These are phyloP conservation scores for Oryza punctata DNA, from an alignment of 176 grass and related monocot genomes.

Conservation along the genomic window DNA sequence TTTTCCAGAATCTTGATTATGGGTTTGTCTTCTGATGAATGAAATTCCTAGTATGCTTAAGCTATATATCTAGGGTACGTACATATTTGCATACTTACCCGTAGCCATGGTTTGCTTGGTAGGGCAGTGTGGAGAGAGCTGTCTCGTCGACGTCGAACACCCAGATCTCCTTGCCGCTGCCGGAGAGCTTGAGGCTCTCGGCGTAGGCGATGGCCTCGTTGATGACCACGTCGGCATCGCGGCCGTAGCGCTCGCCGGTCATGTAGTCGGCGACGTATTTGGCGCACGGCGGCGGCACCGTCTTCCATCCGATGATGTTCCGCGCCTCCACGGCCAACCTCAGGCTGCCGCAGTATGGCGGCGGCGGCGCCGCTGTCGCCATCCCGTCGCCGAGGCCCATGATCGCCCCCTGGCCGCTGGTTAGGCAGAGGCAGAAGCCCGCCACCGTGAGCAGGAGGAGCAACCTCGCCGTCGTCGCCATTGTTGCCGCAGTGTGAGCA, in stretches of 20 bases:
- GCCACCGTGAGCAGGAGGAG: background rate
- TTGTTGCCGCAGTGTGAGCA: background rate
- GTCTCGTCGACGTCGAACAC: conserved; percentile 76
- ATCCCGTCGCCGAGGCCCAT: too few species aligned
- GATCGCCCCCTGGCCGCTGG: background rate
- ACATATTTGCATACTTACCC: background rate
- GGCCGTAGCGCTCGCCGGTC: conserved; percentile 40
- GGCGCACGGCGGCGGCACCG: conserved; percentile 40
- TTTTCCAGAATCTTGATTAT: too few species aligned
- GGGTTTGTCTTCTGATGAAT: too few species aligned
- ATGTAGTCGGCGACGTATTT: conserved; percentile 56
- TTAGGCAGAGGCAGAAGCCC: background rate
- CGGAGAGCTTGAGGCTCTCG: conserved; percentile 28
- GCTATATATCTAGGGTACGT: too few species aligned
- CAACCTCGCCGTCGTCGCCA: background rate
- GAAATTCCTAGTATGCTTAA: too few species aligned
- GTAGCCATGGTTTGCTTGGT: background rate
- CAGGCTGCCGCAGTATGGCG: conserved; percentile 52
- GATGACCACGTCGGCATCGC: conserved; percentile 43
- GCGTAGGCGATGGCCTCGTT: conserved; percentile 53
- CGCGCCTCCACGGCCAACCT: conserved; percentile 44
- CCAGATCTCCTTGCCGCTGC: conserved; percentile 57
- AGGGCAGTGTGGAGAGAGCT: conserved; percentile 2
- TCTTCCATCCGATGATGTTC: conserved; percentile 49
- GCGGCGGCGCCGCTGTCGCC: too few species aligned